These are phyloP conservation scores for Cyclostephanos tholiformis DNA, from an alignment of 108 stramenopile species.

Conservation along the genomic window DNA sequence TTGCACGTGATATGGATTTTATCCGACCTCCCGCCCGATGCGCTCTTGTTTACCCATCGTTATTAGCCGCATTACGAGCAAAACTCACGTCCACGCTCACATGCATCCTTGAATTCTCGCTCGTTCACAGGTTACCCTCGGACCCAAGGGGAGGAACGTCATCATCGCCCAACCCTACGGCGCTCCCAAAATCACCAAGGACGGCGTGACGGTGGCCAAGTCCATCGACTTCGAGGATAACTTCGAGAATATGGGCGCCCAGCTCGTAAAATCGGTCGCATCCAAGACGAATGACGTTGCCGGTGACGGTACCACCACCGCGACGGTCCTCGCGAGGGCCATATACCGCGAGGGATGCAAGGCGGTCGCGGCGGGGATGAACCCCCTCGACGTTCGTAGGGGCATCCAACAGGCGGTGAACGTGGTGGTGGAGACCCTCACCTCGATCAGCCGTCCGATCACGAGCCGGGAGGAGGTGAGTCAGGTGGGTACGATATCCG, in stretches of 20 bases:
- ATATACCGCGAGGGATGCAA: slow-evolving; percentile 99
- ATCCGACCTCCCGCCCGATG: neutral
- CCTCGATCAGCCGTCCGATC: slow-evolving; percentile 91
- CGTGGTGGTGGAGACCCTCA: slow-evolving; percentile 84
- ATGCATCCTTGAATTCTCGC: slow-evolving; percentile 1
- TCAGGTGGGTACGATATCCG: slow-evolving; percentile 99
- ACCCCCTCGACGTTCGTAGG: slow-evolving; percentile 95
- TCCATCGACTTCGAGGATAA: slow-evolving; percentile 98
- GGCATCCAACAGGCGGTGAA: slow-evolving; percentile 97
- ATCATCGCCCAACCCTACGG: slow-evolving; percentile 99
- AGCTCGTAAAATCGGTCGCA: slow-evolving; percentile 94
- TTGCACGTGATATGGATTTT: neutral
- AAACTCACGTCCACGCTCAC: slow-evolving; percentile 5
- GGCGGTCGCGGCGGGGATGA: slow-evolving; percentile 99
- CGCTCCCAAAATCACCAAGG: slow-evolving; percentile 99
- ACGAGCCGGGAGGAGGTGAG: slow-evolving; percentile 96
- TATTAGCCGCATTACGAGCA: no score
- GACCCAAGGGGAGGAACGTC: slow-evolving; percentile 99
- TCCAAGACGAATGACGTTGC: slow-evolving; percentile 99
- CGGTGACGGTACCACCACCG: slow-evolving; percentile 99
- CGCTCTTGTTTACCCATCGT: no score
- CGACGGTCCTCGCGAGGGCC: slow-evolving; percentile 97
- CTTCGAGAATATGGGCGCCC: slow-evolving; percentile 99
- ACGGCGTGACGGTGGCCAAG: slow-evolving; percentile 99
- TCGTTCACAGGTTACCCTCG: slow-evolving; percentile 93